Evolutionary conservation across 75 land plant species (phyloP).

Genomic region (Gnetum montanum): DNA sequence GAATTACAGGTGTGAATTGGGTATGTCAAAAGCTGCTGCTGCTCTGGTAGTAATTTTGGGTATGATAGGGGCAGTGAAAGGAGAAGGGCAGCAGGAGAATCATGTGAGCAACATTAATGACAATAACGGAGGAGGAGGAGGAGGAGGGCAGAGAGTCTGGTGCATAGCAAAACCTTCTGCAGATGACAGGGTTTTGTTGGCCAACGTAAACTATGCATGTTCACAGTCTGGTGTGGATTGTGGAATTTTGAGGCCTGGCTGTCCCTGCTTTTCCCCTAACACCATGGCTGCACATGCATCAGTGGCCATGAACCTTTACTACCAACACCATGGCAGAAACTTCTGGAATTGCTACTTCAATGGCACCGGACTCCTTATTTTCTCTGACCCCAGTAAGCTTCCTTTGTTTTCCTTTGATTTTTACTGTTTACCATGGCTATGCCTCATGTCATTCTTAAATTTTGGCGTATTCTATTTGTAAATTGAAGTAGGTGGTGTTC

Average conservation of each 20-base stretch:
- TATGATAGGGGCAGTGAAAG: no score
- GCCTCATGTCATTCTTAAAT: no score
- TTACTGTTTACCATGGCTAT: no score
- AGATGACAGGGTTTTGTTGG: slow-evolving; percentile 27
- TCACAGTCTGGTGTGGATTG: slow-evolving; percentile 52
- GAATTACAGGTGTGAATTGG: no score
- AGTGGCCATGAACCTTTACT: slow-evolving; percentile 65
- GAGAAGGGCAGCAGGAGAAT: no score
- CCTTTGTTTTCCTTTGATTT: no score
- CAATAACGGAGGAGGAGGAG: no score
- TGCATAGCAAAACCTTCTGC: slow-evolving; percentile 65
- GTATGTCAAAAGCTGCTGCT: no score
- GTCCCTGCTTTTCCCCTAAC: slow-evolving; percentile 53
- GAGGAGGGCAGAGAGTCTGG: slow-evolving; percentile 43
- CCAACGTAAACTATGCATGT: slow-evolving; percentile 54
- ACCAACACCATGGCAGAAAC: slow-evolving; percentile 56
- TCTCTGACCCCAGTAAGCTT: slow-evolving; percentile 73
- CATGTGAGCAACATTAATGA: no score
- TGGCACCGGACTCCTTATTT: slow-evolving; percentile 38
- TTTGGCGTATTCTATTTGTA: no score
- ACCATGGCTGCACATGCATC: slow-evolving; percentile 57
- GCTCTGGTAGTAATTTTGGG: no score
- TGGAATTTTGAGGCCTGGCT: slow-evolving; percentile 31
- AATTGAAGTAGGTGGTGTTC: no score
- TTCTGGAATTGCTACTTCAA: slow-evolving; percentile 69